Evolutionary conservation across 768 basidiomycete genomes (phyloP).

Genomic region (Lentinula raphanica): DNA sequence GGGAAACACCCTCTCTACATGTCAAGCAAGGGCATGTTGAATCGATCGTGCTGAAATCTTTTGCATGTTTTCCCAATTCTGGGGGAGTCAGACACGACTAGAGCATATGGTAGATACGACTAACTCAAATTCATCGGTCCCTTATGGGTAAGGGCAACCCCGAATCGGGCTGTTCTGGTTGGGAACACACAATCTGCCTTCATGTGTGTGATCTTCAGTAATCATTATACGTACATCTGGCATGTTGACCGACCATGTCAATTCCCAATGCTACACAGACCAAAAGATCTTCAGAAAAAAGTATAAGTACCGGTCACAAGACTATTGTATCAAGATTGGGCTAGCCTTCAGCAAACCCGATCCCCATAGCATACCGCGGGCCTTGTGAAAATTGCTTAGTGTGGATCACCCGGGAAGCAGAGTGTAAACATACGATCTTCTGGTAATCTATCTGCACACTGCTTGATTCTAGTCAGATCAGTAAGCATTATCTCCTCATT

Average conservation of each 20-base stretch:
- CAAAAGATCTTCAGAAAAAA: slow-evolving; percentile 59
- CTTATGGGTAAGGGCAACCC: slow-evolving; percentile 76
- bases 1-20: slow-evolving; percentile 58
- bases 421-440: slow-evolving; percentile 56
- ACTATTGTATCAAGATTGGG: no score
- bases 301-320: no score
- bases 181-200: slow-evolving; percentile 94
- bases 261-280: slow-evolving; percentile 90
- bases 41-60: slow-evolving; percentile 71
- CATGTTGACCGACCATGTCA: slow-evolving; percentile 65
- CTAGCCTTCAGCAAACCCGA: slow-evolving; percentile 86
- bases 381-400: slow-evolving; percentile 34
- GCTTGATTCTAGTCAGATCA: slow-evolving; percentile 55
- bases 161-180: slow-evolving; percentile 87
- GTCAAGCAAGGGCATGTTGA: slow-evolving; percentile 82
- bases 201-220: neutral
- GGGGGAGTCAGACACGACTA: neutral
- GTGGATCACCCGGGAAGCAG: neutral
- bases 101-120: slow-evolving; percentile 13
- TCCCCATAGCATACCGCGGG: slow-evolving; percentile 88
- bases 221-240: neutral
- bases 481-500: neutral
- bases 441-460: slow-evolving; percentile 76
- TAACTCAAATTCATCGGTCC: slow-evolving; percentile 82
- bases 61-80: slow-evolving; percentile 69